Conservation (phyloP, 2,329 filamentous ascomycete genomes). For the Penicillium digitatum region DNA sequence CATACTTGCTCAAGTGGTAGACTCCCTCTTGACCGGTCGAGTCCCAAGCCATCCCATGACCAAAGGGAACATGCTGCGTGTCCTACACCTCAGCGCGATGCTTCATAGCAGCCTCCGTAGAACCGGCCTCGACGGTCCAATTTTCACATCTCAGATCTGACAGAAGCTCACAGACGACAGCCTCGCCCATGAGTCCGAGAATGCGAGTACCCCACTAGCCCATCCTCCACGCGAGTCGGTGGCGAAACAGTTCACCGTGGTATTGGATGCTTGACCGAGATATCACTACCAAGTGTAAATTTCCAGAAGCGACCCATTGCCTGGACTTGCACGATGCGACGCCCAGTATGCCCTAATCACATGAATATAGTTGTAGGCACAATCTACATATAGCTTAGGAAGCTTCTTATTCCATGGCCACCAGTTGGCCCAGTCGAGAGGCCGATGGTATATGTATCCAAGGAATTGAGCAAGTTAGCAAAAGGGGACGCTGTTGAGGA, state of each 20-base stretch:
- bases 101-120: not conserved
- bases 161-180: constrained; percentile 37
- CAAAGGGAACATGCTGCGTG: constrained; percentile 52
- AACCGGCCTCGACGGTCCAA: not conserved
- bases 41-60: constrained; percentile 62
- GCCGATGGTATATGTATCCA: not conserved
- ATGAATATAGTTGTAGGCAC: constrained; percentile 60
- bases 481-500: not conserved
- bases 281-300: not conserved
- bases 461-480: not conserved
- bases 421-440: not conserved
- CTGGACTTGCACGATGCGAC: constrained; percentile 53
- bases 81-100: constrained; percentile 50
- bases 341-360: constrained; percentile 56
- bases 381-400: constrained; percentile 45
- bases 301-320: constrained; percentile 39
- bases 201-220: constrained; percentile 12
- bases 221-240: constrained; percentile 45
- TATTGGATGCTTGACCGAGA: not conserved
- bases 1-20: constrained; percentile 53
- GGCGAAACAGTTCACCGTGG: constrained; percentile 5
- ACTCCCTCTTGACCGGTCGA: constrained; percentile 60
- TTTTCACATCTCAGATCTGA: constrained; percentile 35
- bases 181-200: constrained; percentile 54
- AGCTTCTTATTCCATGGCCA: not conserved